Conservation (phyloP, 345 rosid genomes). For the Camelina sativa region DNA sequence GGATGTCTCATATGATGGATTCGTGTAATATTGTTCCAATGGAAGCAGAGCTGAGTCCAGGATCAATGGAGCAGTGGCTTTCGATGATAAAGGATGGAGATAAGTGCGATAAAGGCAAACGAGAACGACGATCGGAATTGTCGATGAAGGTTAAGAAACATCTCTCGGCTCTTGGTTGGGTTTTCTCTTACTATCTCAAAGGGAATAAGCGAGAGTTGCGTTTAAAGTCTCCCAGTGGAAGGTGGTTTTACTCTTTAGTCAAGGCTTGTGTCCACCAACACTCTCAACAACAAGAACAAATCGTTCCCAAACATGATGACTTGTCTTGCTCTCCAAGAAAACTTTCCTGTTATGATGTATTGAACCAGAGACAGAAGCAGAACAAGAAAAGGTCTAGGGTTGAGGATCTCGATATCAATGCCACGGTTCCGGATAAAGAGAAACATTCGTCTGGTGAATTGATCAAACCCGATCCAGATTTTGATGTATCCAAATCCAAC, state of each 20-base stretch:
- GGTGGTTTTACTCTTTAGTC: slow-evolving; percentile 20
- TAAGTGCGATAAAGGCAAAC: not conserved
- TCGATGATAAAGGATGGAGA: not conserved
- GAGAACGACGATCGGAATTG: not conserved
- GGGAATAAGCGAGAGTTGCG: slow-evolving; percentile 21
- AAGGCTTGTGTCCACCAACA: slow-evolving; percentile 18
- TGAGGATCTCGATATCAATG: not conserved
- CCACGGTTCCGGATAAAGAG: not conserved
- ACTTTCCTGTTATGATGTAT: not conserved
- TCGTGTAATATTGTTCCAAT: not conserved
- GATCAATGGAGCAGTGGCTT: slow-evolving; percentile 17
- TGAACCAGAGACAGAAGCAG: not conserved
- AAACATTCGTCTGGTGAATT: not conserved
- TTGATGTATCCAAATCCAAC: not conserved
- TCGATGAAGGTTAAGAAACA: slow-evolving; percentile 28
- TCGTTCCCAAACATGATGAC: not conserved
- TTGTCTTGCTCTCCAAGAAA: slow-evolving; percentile 3
- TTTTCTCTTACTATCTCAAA: not conserved
- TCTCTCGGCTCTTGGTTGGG: slow-evolving; percentile 42
- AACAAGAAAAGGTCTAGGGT: not conserved
- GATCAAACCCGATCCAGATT: not conserved
- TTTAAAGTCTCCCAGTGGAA: slow-evolving; percentile 34
- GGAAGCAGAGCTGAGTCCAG: slow-evolving; percentile 25
- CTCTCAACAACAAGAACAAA: not conserved
- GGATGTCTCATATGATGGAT: not conserved